Conservation (phyloP, 1,139 yeast genomes). For the Lodderomyces margitis region DNA sequence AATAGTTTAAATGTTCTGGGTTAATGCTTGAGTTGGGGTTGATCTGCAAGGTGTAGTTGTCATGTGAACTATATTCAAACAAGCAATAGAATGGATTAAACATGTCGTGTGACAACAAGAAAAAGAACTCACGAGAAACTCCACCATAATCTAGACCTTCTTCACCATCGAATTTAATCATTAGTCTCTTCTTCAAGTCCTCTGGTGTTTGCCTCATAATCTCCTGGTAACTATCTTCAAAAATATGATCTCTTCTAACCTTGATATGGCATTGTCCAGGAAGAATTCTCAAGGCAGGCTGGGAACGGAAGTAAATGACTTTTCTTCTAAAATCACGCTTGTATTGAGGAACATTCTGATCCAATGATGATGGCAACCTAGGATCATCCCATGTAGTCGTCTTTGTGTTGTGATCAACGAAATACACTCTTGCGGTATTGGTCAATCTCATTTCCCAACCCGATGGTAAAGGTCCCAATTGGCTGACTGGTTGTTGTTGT, state of each 20-base stretch:
- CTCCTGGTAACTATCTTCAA: conserved; percentile 97
- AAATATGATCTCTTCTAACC: conserved; percentile 93
- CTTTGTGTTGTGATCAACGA: conserved; percentile 97
- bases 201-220: conserved; percentile 98
- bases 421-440: conserved; percentile 95
- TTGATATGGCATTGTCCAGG: conserved; percentile 99
- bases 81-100: conserved; percentile 96
- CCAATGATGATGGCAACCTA: conserved; percentile 92
- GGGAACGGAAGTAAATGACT: conserved; percentile 95
- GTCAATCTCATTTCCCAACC: conserved; percentile 99
- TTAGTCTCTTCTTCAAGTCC: conserved; percentile 92
- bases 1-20: conserved; percentile 96
- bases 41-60: conserved; percentile 94
- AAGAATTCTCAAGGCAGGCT: conserved; percentile 92
- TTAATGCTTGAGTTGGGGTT: conserved; percentile 98
- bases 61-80: conserved; percentile 96
- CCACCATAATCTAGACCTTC: conserved; percentile 99
- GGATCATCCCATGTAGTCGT: conserved; percentile 99
- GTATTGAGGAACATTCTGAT: conserved; percentile 98
- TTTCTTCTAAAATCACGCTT: conserved; percentile 98
- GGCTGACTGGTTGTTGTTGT: conserved; percentile 98
- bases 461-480: conserved; percentile 94
- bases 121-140: conserved; percentile 96
- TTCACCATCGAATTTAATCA: conserved; percentile 98
- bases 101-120: conserved; percentile 95